Percentiles rank a stretch among this genome's conserved stretches.
These are phyloP conservation scores for Cicer arietinum DNA, from an alignment of 306 rosid genomes.

Conservation along the genomic window DNA sequence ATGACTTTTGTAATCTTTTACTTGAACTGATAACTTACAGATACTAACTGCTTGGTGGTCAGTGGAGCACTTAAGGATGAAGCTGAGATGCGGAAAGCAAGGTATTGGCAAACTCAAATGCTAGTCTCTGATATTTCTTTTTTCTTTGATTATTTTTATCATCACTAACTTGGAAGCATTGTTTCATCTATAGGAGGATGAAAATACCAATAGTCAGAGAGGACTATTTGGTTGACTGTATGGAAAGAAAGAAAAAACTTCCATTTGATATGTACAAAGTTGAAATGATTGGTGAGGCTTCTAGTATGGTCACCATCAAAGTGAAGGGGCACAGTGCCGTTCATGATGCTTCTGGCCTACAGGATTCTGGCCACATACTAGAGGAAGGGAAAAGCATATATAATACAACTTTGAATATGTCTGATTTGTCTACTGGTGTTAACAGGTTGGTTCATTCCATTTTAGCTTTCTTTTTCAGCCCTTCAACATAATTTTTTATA, in stretches of 20 bases:
- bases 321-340: constrained; percentile 95
- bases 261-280: constrained; percentile 76
- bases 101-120: constrained; percentile 54
- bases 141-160: constrained; percentile 26
- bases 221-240: constrained; percentile 86
- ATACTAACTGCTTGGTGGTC: constrained; percentile 87
- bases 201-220: constrained; percentile 85
- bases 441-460: constrained; percentile 66
- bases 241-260: constrained; percentile 78
- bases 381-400: constrained; percentile 88
- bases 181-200: constrained; percentile 75
- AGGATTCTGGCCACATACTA: constrained; percentile 91
- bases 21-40: constrained; percentile 58
- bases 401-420: constrained; percentile 89
- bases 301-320: constrained; percentile 89
- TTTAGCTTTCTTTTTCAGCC: constrained; percentile 26
- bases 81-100: constrained; percentile 84
- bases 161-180: constrained; percentile 27
- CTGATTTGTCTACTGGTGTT: constrained; percentile 84
- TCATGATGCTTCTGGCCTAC: constrained; percentile 87
- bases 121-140: constrained; percentile 39
- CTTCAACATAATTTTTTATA: constrained; percentile 22
- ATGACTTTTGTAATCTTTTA: constrained; percentile 18
- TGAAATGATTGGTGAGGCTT: constrained; percentile 70
- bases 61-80: constrained; percentile 65